phyloP scores from a whole-genome alignment of 331 rosid species.

The Quercus phellos region DNA sequence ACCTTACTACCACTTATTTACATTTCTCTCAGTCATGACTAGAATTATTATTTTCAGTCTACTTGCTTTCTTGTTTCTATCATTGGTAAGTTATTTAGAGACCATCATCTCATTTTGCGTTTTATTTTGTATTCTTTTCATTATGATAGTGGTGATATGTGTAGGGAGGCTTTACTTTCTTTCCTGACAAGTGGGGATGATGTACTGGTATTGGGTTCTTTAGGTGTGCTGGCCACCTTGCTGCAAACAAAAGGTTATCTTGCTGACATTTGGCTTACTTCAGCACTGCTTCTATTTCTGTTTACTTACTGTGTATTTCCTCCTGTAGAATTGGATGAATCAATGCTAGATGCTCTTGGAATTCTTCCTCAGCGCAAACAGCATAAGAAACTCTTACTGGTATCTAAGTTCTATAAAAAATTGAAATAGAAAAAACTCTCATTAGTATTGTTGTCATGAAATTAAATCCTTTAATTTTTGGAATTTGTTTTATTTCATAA shows the following conservation, averaged over 20 bases:
- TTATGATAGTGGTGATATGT: background rate
- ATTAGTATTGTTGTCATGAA: background rate
- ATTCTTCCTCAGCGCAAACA: constrained; percentile 88
- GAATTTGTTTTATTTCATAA: constrained; percentile 1
- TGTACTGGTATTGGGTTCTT: constrained; percentile 61
- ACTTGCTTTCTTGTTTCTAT: background rate
- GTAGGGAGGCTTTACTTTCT: constrained; percentile 66
- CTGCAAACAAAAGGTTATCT: constrained; percentile 81
- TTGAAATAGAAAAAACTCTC: background rate
- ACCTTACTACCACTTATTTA: too few relatives aligned
- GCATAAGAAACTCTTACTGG: constrained; percentile 78
- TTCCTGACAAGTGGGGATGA: constrained; percentile 63
- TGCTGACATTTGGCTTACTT: constrained; percentile 4
- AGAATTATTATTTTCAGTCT: background rate
- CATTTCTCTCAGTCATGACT: background rate
- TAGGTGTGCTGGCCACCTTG: constrained; percentile 60
- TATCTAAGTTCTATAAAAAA: constrained; percentile 20
- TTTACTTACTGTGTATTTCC: constrained; percentile 2
- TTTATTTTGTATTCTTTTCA: background rate
- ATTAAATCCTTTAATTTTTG: background rate
- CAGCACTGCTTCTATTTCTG: background rate
- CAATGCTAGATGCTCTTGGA: constrained; percentile 80
- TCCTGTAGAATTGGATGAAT: constrained; percentile 66
- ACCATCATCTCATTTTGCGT: background rate
- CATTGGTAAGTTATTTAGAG: background rate